phyloP scores from a whole-genome alignment of 2,329 filamentous ascomycete species.

The Ilyonectria sp. region DNA sequence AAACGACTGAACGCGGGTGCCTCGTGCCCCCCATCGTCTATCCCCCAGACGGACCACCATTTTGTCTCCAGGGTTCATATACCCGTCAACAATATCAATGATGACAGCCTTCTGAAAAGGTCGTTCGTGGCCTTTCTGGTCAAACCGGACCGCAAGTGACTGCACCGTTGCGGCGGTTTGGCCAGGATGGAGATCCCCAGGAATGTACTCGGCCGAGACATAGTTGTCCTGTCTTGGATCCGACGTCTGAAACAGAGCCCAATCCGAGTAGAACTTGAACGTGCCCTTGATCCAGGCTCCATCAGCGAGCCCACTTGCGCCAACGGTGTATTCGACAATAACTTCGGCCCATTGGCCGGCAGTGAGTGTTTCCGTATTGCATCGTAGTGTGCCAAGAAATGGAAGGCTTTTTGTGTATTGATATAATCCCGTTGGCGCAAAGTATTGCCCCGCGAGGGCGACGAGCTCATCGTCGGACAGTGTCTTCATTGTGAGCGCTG shows the following conservation, averaged over 20 bases:
- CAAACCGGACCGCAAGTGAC: constrained; percentile 51
- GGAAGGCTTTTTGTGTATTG: constrained; percentile 48
- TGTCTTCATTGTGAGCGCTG: constrained; percentile 5
- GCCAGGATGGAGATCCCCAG: constrained; percentile 43
- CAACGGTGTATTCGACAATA: constrained; percentile 48
- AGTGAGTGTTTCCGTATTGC: constrained; percentile 41
- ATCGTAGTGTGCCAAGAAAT: constrained; percentile 48
- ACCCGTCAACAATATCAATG: constrained; percentile 55
- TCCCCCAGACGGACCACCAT: constrained; percentile 54
- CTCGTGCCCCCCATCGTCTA: constrained; percentile 49
- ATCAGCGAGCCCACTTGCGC: constrained; percentile 39
- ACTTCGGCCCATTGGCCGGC: constrained; percentile 52
- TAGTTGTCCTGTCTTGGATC: constrained; percentile 50
- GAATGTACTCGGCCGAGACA: constrained; percentile 51
- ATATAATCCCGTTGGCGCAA: constrained; percentile 48
- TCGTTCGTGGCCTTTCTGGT: constrained; percentile 56
- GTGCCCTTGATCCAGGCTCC: constrained; percentile 57
- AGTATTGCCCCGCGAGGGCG: constrained; percentile 44
- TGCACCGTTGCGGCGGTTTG: constrained; percentile 55
- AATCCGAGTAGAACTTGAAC: constrained; percentile 57
- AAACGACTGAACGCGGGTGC: constrained; percentile 54
- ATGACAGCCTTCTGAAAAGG: constrained; percentile 57
- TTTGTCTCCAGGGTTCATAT: constrained; percentile 54
- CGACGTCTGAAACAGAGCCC: constrained; percentile 54
- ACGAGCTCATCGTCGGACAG: constrained; percentile 39